Evolutionary conservation across 2,329 filamentous ascomycete genomes (phyloP).

Genomic region (Ceratocystis harringtonii): DNA sequence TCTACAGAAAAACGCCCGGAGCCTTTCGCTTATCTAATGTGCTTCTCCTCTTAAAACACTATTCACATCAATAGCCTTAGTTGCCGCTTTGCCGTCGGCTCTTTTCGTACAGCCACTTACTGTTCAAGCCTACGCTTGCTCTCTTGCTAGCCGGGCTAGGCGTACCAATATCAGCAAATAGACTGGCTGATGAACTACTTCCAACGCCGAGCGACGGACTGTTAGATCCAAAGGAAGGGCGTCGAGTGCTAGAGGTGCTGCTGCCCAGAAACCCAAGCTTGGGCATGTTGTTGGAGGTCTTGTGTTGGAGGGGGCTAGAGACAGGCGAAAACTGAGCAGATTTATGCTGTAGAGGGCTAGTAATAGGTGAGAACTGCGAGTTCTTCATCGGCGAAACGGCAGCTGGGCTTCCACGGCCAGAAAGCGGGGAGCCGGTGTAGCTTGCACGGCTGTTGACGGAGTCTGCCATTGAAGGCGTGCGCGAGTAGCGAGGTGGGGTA

Average conservation of each 20-base stretch:
- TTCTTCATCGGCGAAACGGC: conserved; percentile 22
- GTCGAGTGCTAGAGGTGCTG: conserved; percentile 20
- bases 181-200: conserved; percentile 31
- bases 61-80: conserved; percentile 25
- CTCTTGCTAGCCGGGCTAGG: conserved; percentile 57
- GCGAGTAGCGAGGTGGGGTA: conserved; percentile 75
- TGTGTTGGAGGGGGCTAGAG: conserved; percentile 26
- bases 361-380: conserved; percentile 33
- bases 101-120: conserved; percentile 89
- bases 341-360: conserved; percentile 52
- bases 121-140: conserved; percentile 66
- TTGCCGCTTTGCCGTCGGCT: conserved; percentile 42
- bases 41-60: neutral
- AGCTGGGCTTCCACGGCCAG: conserved; percentile 38
- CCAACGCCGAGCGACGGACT: conserved; percentile 32
- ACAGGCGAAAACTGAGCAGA: conserved; percentile 33
- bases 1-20: neutral
- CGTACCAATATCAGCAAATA: conserved; percentile 46
- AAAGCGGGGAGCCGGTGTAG: conserved; percentile 43
- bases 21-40: neutral
- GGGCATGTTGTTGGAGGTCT: conserved; percentile 27
- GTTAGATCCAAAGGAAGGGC: conserved; percentile 47
- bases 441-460: conserved; percentile 47
- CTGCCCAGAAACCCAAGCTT: conserved; percentile 8
- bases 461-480: conserved; percentile 51